A percentile compares a stretch with the other conserved stretches of the same genome.
Conservation (phyloP, 495 filamentous ascomycete genomes). For the Talaromyces liani region DNA sequence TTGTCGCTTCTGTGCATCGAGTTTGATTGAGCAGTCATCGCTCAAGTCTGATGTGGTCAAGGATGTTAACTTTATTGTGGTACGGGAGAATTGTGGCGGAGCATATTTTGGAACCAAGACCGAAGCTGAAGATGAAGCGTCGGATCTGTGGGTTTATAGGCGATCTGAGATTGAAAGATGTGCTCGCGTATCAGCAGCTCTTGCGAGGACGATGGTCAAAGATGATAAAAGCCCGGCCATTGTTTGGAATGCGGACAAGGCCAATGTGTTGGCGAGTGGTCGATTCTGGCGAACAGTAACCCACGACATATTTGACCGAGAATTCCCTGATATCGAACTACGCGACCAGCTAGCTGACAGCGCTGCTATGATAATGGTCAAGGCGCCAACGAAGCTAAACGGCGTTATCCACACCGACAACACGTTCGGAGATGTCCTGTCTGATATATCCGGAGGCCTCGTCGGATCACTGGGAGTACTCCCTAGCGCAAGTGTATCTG, state of each 20-base stretch:
- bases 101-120: slow-evolving; percentile 46
- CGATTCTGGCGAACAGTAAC: slow-evolving; percentile 75
- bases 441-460: slow-evolving; percentile 84
- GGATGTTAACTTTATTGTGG: slow-evolving; percentile 72
- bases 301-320: slow-evolving; percentile 56
- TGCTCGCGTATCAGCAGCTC: slow-evolving; percentile 69
- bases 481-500: slow-evolving; percentile 81
- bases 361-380: slow-evolving; percentile 49
- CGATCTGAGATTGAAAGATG: slow-evolving; percentile 84
- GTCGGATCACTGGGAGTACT: slow-evolving; percentile 83
- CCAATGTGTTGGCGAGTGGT: slow-evolving; percentile 92
- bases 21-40: slow-evolving; percentile 58
- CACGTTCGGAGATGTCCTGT: slow-evolving; percentile 84
- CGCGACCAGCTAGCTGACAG: slow-evolving; percentile 64
- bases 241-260: slow-evolving; percentile 80
- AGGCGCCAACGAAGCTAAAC: slow-evolving; percentile 75
- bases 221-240: slow-evolving; percentile 77
- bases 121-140: slow-evolving; percentile 52
- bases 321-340: slow-evolving; percentile 75
- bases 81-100: slow-evolving; percentile 76
- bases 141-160: slow-evolving; percentile 89
- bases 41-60: slow-evolving; percentile 52
- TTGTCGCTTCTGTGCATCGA: slow-evolving; percentile 76
- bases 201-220: slow-evolving; percentile 64
- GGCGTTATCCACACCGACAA: slow-evolving; percentile 91